These are phyloP conservation scores for Pyrenochaeta sp. DNA, from an alignment of 2,329 filamentous ascomycete genomes.

Conservation along the genomic window DNA sequence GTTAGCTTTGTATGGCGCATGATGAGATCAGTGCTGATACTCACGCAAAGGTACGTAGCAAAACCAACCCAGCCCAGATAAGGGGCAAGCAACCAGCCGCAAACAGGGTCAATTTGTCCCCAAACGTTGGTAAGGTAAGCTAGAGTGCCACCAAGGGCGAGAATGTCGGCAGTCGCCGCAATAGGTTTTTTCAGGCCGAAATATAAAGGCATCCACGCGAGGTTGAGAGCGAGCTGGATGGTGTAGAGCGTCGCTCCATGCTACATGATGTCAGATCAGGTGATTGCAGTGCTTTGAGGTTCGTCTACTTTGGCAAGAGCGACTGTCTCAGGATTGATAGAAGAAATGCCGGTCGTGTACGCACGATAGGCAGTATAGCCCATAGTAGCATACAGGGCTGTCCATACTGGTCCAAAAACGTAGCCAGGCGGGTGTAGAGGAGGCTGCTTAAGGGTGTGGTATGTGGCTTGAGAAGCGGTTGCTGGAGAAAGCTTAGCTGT, in stretches of 20 bases:
- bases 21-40: constrained; percentile 9
- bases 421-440: constrained; percentile 65
- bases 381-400: constrained; percentile 72
- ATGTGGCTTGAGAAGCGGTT: constrained; percentile 62
- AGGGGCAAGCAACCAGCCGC: constrained; percentile 78
- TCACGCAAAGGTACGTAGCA: constrained; percentile 81
- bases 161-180: constrained; percentile 77
- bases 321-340: constrained; percentile 59
- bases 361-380: constrained; percentile 88
- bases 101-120: constrained; percentile 74
- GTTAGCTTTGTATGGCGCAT: constrained; percentile 16
- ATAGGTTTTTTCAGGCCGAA: constrained; percentile 79
- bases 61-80: constrained; percentile 89
- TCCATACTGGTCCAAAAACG: constrained; percentile 68
- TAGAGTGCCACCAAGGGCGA: constrained; percentile 73
- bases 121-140: constrained; percentile 79
- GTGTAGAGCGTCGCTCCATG: constrained; percentile 82
- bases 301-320: constrained; percentile 62
- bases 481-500: constrained; percentile 13
- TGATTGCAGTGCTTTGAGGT: neutral
- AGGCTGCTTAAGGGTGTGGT: constrained; percentile 72
- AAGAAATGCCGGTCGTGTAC: constrained; percentile 68
- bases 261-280: constrained; percentile 28
- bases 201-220: constrained; percentile 93
- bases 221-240: constrained; percentile 83